phyloP scores from a whole-genome alignment of 2,329 filamentous ascomycete species.

The Coleophoma crateriformis region DNA sequence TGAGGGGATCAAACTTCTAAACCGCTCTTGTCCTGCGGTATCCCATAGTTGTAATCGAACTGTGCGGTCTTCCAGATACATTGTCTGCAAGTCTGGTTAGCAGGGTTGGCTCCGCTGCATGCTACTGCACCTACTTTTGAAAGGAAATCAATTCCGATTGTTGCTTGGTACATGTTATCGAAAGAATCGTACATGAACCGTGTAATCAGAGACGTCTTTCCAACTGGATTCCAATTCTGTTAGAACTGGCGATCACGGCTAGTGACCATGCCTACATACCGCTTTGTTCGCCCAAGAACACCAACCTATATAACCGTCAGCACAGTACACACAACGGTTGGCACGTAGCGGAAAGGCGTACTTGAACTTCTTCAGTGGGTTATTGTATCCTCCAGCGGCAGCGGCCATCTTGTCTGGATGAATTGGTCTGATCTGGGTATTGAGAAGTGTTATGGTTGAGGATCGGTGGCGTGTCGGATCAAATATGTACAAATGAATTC shows the following conservation, averaged over 20 bases:
- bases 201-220: slow-evolving; percentile 97
- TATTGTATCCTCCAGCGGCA: slow-evolving; percentile 86
- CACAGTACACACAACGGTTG: slow-evolving; percentile 1
- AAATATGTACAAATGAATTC: not conserved
- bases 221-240: slow-evolving; percentile 54
- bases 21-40: slow-evolving; percentile 94
- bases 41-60: slow-evolving; percentile 98
- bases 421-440: too few species aligned
- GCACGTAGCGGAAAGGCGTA: slow-evolving; percentile 35
- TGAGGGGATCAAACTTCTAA: slow-evolving; percentile 92
- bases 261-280: slow-evolving; percentile 53
- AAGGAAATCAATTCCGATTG: slow-evolving; percentile 98
- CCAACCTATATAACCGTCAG: slow-evolving; percentile 56
- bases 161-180: slow-evolving; percentile 99
- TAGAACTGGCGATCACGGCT: slow-evolving; percentile 4
- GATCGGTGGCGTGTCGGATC: not conserved
- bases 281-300: slow-evolving; percentile 97
- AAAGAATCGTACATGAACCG: slow-evolving; percentile 99
- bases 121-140: slow-evolving; percentile 66
- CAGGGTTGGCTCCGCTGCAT: not conserved
- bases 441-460: too few species aligned
- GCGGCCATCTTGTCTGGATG: slow-evolving; percentile 65
- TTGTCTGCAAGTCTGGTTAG: slow-evolving; percentile 57
- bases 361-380: slow-evolving; percentile 99
- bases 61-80: slow-evolving; percentile 98